Base-by-base conservation (phyloP, 1,284 basidiomycete species). In the Inonotus obliquus region DNA sequence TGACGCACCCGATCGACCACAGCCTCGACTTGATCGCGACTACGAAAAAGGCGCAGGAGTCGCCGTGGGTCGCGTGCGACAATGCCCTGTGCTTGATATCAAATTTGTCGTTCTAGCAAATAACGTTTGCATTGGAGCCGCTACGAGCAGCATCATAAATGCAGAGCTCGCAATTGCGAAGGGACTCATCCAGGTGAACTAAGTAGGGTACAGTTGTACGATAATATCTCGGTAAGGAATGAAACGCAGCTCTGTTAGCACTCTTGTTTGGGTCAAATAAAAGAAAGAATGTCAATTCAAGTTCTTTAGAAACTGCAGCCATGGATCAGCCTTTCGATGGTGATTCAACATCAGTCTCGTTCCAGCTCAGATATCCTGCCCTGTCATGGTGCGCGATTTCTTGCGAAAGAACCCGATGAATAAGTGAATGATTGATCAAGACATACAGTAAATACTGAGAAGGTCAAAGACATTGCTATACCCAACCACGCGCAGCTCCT, bases 121-220 rank as follows among this genome's bases (percentile, higher is more conserved):
- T 76, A 99, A 99, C 71, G 96, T 98, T 65, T 89, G 89, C 69
- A 92, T 99, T 67, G 96, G 97, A 6, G 96, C 96, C 10, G 96
- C 97, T 55, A 99, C 97, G 51, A 94, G 91, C 69, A 95, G 92
- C 64, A 93, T 99, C 73, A 96, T 99, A 73, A 99, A 99, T 73
- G 97, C 96, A 3, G 96, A 99, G 80, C 79, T 92, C 44, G 96
- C 95, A n/a, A 84, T 96, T 4, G 75, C 90, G 60, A 94, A 91
- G 76, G 93, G 92, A 11, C 76, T 89, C 59, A 75, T 41, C n/a
- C 32, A 21, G 32, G 54, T 56, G 41, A 49, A 10, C 23, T 19
- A 27, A 27, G 47, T 49, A 49, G 35, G 54, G 56, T 55, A 61
- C 23, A 35, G 21, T 1, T 55, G 59, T 61, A 55, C 35, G 47